Percentiles rank a stretch among this genome's conserved stretches.
Evolutionary conservation across 2,329 filamentous ascomycete genomes (phyloP).

Genomic region (Ascomycota sp.): DNA sequence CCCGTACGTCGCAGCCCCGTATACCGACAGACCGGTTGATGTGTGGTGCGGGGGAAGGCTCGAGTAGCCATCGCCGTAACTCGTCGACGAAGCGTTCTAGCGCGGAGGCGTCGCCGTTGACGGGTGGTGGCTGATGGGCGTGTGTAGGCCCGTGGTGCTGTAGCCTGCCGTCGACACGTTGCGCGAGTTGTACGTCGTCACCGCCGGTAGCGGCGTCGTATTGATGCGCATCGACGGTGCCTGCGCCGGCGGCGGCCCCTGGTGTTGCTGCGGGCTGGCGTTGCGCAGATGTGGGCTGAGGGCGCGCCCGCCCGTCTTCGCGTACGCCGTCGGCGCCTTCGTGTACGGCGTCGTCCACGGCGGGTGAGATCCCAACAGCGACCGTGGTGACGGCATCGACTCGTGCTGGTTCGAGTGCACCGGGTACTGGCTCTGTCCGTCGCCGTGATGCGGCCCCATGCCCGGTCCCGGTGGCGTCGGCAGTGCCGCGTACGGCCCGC

Average conservation of each 20-base stretch:
- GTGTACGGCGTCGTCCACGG: slow-evolving; percentile 30
- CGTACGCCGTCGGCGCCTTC: slow-evolving; percentile 12
- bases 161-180: slow-evolving; percentile 15
- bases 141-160: slow-evolving; percentile 18
- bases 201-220: slow-evolving; percentile 17
- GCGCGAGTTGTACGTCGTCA: slow-evolving; percentile 19
- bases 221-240: slow-evolving; percentile 16
- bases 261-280: slow-evolving; percentile 13
- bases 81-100: slow-evolving; percentile 19
- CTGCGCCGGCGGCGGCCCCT: slow-evolving; percentile 9
- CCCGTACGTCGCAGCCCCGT: slow-evolving; percentile 20
- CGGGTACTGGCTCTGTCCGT: slow-evolving; percentile 17
- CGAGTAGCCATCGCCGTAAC: slow-evolving; percentile 18
- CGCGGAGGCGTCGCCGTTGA: slow-evolving; percentile 17
- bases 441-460: slow-evolving; percentile 9
- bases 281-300: slow-evolving; percentile 18
- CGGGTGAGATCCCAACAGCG: slow-evolving; percentile 24
- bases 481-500: slow-evolving; percentile 20
- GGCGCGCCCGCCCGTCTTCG: slow-evolving; percentile 16
- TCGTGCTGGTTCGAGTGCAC: slow-evolving; percentile 25
- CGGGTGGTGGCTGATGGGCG: slow-evolving; percentile 17
- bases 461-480: slow-evolving; percentile 23
- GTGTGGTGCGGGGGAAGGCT: slow-evolving; percentile 16
- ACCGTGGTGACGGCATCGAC: slow-evolving; percentile 29
- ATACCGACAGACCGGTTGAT: slow-evolving; percentile 16